phyloP scores from a whole-genome alignment of 495 filamentous ascomycete species.

The Penicillium canescens region DNA sequence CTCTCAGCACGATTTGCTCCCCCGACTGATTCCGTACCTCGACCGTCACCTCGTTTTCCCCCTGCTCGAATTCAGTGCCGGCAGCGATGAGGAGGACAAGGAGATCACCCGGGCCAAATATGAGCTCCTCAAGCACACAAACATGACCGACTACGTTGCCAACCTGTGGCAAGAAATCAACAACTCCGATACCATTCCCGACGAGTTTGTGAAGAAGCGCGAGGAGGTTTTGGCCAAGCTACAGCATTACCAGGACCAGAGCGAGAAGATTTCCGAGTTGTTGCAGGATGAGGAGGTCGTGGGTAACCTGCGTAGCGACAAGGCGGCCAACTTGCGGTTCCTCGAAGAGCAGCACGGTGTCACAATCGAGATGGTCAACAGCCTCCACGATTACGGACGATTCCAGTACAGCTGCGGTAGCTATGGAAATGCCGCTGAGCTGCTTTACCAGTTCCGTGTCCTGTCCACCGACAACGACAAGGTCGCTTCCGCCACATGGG shows the following conservation, averaged over 20 bases:
- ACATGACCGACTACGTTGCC: constrained; percentile 97
- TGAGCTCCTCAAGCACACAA: constrained; percentile 88
- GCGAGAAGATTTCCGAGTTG: constrained; percentile 78
- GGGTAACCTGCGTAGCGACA: constrained; percentile 85
- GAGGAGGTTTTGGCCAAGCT: constrained; percentile 83
- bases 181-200: constrained; percentile 71
- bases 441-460: constrained; percentile 94
- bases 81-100: constrained; percentile 57
- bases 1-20: constrained; percentile 76
- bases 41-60: constrained; percentile 96
- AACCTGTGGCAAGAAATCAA: constrained; percentile 85
- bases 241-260: constrained; percentile 80
- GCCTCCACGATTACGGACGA: constrained; percentile 88
- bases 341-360: constrained; percentile 93
- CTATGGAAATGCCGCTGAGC: constrained; percentile 82
- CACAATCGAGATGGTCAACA: constrained; percentile 90
- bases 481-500: constrained; percentile 92
- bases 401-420: constrained; percentile 96
- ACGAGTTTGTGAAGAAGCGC: constrained; percentile 82
- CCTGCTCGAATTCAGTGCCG: constrained; percentile 78
- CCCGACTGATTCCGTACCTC: constrained; percentile 86
- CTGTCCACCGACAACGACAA: constrained; percentile 98
- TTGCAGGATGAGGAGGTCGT: constrained; percentile 85
- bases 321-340: constrained; percentile 94
- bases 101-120: constrained; percentile 83